Evolutionary conservation across 2,329 filamentous ascomycete species (phyloP), one percentile per base, ranked within the genome.

Genomic region (Fusarium anguioides): DNA sequence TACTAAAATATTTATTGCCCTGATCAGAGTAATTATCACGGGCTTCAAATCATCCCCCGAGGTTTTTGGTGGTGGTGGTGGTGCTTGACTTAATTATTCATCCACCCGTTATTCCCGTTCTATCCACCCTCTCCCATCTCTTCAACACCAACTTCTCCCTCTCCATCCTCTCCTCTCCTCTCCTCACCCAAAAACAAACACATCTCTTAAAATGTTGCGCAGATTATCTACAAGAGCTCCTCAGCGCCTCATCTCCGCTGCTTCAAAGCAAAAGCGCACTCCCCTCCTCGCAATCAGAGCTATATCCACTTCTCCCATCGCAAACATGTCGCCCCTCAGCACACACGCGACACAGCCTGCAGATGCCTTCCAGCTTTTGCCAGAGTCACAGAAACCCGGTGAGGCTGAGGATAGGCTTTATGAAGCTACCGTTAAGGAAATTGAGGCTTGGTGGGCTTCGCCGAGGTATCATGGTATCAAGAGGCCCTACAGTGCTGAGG

Each of bases 401-500:
- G 83, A 86, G 18, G 88, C 92, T 1, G 96, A 98, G 79, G 94
- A 98, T 79, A 88, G 88, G 1, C 84, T 97, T 2, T 97, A 94
- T 77, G 88, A 94, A 39, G 87, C 91, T 65, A 93, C 97, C 76
- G 84, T 98, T 50, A 86, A 90, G 73, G 91, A 96, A 72, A 93
- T 98, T 14, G 88, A 94, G 77, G 86, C 90, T 26, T 98, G 95
- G 96, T 99, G 95, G 95, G 86, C 87, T 20, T 91, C 90, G 37
- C 90, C 93, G 9, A 89, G 96, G 56, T 99, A 89, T 77, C 86
- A 91, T 68, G 95, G 92, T 61, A 97, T 98, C 82, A 96, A 91
- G 83, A 87, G 96, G 42, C 94, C 95, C 12, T 99, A 98, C 78
- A 91, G 90, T 18, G 92, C 94, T 2, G 92, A 90, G 72, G 94